Evolutionary conservation across 2,329 filamentous ascomycete species (phyloP), one percentile per base, ranked within the genome.

Genomic region (Dactylellina sp.): DNA sequence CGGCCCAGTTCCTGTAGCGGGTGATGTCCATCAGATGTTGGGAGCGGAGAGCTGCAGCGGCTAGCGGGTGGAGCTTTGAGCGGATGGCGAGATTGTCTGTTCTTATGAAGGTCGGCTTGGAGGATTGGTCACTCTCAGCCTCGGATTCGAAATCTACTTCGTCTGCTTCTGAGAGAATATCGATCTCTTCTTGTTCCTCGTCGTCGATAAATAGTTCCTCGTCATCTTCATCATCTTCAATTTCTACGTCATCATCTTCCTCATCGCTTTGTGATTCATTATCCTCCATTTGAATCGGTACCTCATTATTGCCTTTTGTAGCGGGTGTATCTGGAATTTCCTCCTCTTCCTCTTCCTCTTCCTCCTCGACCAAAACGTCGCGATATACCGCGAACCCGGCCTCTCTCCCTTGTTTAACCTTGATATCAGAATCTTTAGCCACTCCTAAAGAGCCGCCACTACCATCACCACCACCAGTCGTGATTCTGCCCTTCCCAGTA

Each of bases 1-100:
- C 35, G 24, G 18, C 7, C 63, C 63, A 68, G 40, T 14, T 18
- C 37, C 37, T 40, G 20, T 32, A 24, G 37, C 44, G 44, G 46
- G 32, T 32, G 35, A 60, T 53, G 24, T 68, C 35, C 18, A 9
- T 22, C 3, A 68, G 55, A 24, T 60, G 63, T 35, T 16, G 42
- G 1, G 24, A 11, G 12, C 63, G 63, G 25, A 59, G 63, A 18
- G 25, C 16, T 2, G 63, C 22, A 12, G 40, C 28, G 7, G 44
- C 39, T 11, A 44, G 16, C 4, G 63, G 53, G 25, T 68, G 35
- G 22, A 68, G 63, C 25, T 60, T 57, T 11, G 46, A 3, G 37
- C 63, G 63, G 22, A 68, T 44, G 46, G 24, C 35, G 44, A 20
- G 6, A 37, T 68, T 59, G 37, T 59, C 63, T 0, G 46, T 46